A percentile compares a stretch with the other conserved stretches of the same genome.
These are phyloP conservation scores for Auriscalpium microsporum DNA, from an alignment of 768 basidiomycete species.

Conservation along the genomic window DNA sequence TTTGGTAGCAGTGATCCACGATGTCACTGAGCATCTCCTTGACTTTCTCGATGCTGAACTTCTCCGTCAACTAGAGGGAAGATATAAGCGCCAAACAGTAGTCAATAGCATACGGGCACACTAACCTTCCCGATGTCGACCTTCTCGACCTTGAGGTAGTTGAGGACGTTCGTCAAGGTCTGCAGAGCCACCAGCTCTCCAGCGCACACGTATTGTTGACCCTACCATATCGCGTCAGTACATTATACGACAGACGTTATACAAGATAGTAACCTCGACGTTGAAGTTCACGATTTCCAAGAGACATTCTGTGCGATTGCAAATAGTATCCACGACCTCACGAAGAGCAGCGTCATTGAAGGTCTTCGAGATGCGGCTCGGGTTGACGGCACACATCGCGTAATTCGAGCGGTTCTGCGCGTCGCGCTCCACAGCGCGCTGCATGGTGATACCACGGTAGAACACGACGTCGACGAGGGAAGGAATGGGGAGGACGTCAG, in stretches of 20 bases:
- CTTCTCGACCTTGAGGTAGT: constrained; percentile 94
- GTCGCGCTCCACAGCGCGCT: constrained; percentile 96
- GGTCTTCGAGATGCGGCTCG: constrained; percentile 85
- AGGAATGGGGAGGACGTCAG: constrained; percentile 91
- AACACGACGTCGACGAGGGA: constrained; percentile 97
- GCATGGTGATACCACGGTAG: constrained; percentile 99
- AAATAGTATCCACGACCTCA: constrained; percentile 91
- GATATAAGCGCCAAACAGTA: background rate
- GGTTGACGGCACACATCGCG: constrained; percentile 99
- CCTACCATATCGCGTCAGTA: constrained; percentile 36
- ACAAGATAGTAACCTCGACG: constrained; percentile 54
- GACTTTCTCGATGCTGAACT: constrained; percentile 83
- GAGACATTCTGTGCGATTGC: constrained; percentile 64
- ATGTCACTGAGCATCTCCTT: constrained; percentile 95
- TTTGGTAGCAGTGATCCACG: constrained; percentile 69
- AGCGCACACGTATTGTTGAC: constrained; percentile 99
- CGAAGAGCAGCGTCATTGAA: constrained; percentile 95
- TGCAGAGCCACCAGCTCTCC: constrained; percentile 92
- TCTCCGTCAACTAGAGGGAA: constrained; percentile 64
- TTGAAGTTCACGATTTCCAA: constrained; percentile 99
- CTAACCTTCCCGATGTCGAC: constrained; percentile 83
- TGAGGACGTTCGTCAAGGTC: constrained; percentile 91
- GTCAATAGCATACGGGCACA: background rate
- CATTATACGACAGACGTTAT: background rate
- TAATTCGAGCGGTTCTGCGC: constrained; percentile 89